These are phyloP conservation scores for Citrus inodora DNA, from an alignment of 345 rosid species.

Conservation along the genomic window DNA sequence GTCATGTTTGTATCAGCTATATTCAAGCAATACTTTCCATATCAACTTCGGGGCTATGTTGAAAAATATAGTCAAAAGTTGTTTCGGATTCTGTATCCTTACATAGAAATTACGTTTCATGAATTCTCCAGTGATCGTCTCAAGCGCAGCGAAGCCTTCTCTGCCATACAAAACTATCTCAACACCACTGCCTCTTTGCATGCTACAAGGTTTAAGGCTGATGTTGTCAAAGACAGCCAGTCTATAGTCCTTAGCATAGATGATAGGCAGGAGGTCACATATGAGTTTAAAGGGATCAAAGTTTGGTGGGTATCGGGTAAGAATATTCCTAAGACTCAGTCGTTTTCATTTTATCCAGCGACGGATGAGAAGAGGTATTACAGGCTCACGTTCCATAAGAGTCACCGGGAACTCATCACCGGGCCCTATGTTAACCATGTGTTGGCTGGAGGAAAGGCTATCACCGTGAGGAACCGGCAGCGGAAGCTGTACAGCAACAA, in stretches of 20 bases:
- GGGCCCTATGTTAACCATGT: constrained; percentile 18
- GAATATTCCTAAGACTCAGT: not conserved
- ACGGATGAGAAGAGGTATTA: constrained; percentile 18
- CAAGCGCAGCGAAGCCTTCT: constrained; percentile 24
- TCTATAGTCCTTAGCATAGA: constrained; percentile 23
- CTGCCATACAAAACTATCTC: constrained; percentile 31
- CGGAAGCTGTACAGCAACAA: constrained; percentile 29
- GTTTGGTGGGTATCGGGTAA: constrained; percentile 15
- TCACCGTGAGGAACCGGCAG: constrained; percentile 12
- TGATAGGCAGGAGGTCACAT: constrained; percentile 19
- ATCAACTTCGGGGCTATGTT: constrained; percentile 4
- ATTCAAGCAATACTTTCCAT: constrained; percentile 19
- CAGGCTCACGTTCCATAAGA: constrained; percentile 24
- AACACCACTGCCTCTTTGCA: constrained; percentile 14
- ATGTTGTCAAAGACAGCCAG: constrained; percentile 12
- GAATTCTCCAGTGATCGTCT: constrained; percentile 22
- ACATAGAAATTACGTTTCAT: constrained; percentile 25
- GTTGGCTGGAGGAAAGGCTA: constrained; percentile 19
- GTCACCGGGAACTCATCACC: constrained; percentile 16
- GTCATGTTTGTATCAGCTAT: constrained; percentile 19
- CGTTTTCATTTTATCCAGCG: constrained; percentile 13
- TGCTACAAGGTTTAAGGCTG: constrained; percentile 31
- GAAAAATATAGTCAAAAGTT: constrained; percentile 7
- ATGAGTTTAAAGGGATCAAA: constrained; percentile 20
- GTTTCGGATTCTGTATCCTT: constrained; percentile 22